Conservation (phyloP, 1,284 basidiomycete genomes). For the Irpex lacteus region DNA sequence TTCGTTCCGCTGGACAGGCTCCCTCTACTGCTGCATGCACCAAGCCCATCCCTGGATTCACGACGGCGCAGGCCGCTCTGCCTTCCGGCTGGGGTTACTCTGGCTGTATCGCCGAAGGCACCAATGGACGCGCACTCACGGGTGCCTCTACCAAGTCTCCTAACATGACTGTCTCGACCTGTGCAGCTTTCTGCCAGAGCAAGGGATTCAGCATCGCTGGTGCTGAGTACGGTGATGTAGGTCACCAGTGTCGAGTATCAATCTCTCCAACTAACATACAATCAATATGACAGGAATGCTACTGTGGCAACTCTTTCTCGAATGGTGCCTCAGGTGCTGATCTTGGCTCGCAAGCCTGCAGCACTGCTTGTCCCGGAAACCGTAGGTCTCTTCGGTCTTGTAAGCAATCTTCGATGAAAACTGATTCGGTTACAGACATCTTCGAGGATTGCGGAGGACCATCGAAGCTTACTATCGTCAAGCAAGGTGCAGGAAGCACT, state of each 20-base stretch:
- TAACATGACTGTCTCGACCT: conserved; percentile 24
- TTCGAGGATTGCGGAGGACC: conserved; percentile 28
- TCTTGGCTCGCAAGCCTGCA: conserved; percentile 24
- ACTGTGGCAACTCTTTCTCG: conserved; percentile 27
- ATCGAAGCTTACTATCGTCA: conserved; percentile 21
- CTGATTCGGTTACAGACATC: neutral
- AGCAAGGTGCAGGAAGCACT: conserved; percentile 12
- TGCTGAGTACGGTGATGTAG: conserved; percentile 22
- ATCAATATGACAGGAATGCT: conserved; percentile 21
- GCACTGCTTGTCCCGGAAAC: conserved; percentile 24
- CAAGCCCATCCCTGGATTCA: conserved; percentile 16
- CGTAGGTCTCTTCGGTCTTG: conserved; percentile 15
- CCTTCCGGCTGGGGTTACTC: conserved; percentile 24
- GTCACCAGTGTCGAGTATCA: neutral
- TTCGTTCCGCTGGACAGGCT: conserved; percentile 12
- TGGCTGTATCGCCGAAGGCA: conserved; percentile 28
- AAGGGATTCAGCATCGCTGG: conserved; percentile 26
- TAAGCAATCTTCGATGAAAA: neutral
- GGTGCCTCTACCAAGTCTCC: conserved; percentile 20
- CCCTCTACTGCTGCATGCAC: conserved; percentile 16
- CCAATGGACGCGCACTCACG: conserved; percentile 26
- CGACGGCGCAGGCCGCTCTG: conserved; percentile 18
- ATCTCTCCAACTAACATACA: neutral
- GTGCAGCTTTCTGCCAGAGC: conserved; percentile 24
- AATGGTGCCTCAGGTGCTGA: conserved; percentile 24